Base-by-base conservation (phyloP, 2,329 filamentous ascomycete genomes). In the Zarea fungicola region DNA sequence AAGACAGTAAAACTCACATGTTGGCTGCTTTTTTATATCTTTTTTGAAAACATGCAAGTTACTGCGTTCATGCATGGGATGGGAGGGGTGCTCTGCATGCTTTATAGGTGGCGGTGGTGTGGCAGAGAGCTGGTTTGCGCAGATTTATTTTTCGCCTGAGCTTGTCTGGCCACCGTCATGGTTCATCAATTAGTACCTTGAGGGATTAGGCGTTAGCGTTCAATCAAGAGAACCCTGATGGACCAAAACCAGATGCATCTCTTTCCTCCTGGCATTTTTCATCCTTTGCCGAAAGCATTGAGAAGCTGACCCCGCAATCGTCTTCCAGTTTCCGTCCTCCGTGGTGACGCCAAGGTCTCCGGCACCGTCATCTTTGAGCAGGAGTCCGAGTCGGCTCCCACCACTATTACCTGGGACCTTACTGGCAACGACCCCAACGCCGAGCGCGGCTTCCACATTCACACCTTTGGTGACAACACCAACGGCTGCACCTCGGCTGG, bases 381-480 rank as follows among this genome's bases (percentile, higher is more conserved):
- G 78, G 80, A 79, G 59, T 81, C 80, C 69, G 93, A 96, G 80
- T 81, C 76, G 63, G 73, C 81, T 62, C 83, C 85, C 60, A 97
- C 93, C 68, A 92, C 79, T 70, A 80, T 99, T 76, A 81, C 85
- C 66, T 99, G 88, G 85, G 83, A 96, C 74, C 90, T 99, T 74
- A 79, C 81, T 55, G 92, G 93, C 74, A 79, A 96, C 75, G 91
- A 97, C 68, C 65, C 92, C 74, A 96, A 95, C 71, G 91, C 93
- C 67, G 83, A 95, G 84, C 92, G 93, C 74, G 93, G 89, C 73
- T 90, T 97, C 81, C 93, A 99, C 81, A 85, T 99, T 67, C 93
- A 99, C 80, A 89, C 93, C 72, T 99, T 96, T 66, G 93, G 93
- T 70, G 93, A 97, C 82, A 97, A 97, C 83, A 97, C 93, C 80